Evolutionary conservation across 179 eudicot species (phyloP).

Genomic region (Beta macrorhiza): DNA sequence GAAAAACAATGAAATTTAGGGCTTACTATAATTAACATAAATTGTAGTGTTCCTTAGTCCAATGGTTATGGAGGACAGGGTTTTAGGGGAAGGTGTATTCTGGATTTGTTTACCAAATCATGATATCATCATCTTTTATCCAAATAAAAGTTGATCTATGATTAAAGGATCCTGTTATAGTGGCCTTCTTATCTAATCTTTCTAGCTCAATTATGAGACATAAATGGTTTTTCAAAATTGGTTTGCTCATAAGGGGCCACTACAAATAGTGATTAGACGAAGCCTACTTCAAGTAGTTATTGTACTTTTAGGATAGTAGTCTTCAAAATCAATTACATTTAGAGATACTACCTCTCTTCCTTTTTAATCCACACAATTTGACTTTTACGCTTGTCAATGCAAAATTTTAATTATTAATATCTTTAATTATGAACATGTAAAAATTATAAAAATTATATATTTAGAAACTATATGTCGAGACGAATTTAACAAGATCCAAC

Average conservation of each 20-base stretch:
- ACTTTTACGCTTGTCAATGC: no score
- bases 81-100: neutral
- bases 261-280: neutral
- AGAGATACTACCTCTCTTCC: neutral
- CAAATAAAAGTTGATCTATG: conserved; percentile 21
- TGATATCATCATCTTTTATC: conserved; percentile 17
- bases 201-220: conserved; percentile 11
- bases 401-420: no score
- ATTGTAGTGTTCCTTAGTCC: no score
- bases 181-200: conserved; percentile 25
- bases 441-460: no score
- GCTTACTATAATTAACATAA: no score
- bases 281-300: neutral
- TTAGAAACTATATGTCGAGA: no score
- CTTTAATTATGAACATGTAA: no score
- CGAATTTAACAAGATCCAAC: no score
- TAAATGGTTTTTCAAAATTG: neutral
- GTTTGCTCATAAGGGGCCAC: conserved; percentile 9
- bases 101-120: conserved; percentile 20
- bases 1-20: no score
- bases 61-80: no score
- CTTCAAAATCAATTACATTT: neutral
- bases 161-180: conserved; percentile 24
- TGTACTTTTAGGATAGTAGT: neutral
- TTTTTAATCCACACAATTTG: no score